These are phyloP conservation scores for Berberis vulgaris DNA, from an alignment of 164 flowering plant species.

Conservation along the genomic window DNA sequence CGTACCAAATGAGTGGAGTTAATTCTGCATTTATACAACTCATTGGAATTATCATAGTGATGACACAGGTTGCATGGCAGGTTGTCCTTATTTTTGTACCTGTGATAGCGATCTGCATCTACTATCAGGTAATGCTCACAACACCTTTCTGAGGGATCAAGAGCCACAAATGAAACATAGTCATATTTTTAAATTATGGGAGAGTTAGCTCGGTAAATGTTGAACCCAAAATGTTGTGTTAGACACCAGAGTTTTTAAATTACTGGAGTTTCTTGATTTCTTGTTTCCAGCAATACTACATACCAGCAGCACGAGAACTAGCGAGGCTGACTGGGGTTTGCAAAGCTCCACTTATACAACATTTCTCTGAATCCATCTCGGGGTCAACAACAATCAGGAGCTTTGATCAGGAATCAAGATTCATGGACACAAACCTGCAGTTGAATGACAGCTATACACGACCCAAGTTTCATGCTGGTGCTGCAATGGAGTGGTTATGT, in stretches of 20 bases:
- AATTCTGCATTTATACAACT: conserved; percentile 60
- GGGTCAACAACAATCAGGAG: conserved; percentile 39
- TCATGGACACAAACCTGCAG: conserved; percentile 23
- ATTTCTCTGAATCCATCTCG: conserved; percentile 36
- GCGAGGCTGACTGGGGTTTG: conserved; percentile 29
- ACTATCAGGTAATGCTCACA: conserved; percentile 66
- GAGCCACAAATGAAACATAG: background rate
- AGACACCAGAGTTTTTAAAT: background rate
- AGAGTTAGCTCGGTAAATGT: too few species aligned
- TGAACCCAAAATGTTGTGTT: background rate
- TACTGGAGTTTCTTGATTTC: background rate
- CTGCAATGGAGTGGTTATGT: conserved; percentile 38
- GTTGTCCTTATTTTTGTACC: conserved; percentile 82
- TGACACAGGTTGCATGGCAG: conserved; percentile 93
- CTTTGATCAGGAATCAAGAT: conserved; percentile 32
- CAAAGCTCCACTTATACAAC: conserved; percentile 40
- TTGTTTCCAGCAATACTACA: conserved; percentile 33
- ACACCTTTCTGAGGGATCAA: too few species aligned
- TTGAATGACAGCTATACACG: conserved; percentile 23
- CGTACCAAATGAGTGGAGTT: conserved; percentile 32
- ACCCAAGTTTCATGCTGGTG: conserved; percentile 26
- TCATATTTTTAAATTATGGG: background rate
- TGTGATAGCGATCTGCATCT: conserved; percentile 47
- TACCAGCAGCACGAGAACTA: conserved; percentile 25
- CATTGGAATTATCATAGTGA: conserved; percentile 72